phyloP scores from a whole-genome alignment of 2,329 filamentous ascomycete genomes.

The Fusarium miscanthi region DNA sequence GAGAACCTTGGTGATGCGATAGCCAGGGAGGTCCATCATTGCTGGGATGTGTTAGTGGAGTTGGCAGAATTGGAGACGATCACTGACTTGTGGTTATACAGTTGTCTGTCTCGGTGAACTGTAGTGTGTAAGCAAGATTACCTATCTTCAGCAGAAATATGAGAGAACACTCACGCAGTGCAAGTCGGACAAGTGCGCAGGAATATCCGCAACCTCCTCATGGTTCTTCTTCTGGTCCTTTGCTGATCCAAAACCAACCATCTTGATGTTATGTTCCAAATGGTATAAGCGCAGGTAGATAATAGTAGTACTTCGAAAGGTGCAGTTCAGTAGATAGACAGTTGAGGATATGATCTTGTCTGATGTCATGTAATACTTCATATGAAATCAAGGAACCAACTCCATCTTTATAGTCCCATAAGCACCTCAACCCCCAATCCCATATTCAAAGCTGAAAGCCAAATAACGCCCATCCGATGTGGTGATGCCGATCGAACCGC shows the following conservation, averaged over 20 bases:
- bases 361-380: neutral
- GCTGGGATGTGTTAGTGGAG: conserved; percentile 46
- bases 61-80: no score
- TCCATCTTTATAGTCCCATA: conserved; percentile 23
- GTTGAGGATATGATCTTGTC: neutral
- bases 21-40: conserved; percentile 72
- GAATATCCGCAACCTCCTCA: conserved; percentile 51
- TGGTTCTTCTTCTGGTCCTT: conserved; percentile 41
- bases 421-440: neutral
- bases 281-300: neutral
- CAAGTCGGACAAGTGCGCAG: conserved; percentile 58
- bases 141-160: no score
- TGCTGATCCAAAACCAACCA: conserved; percentile 41
- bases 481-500: conserved; percentile 5
- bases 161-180: conserved; percentile 54
- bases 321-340: neutral
- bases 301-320: neutral
- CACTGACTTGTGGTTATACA: conserved; percentile 65
- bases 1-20: conserved; percentile 66
- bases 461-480: neutral
- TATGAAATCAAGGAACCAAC: neutral
- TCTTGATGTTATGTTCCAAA: conserved; percentile 18
- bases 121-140: neutral
- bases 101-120: conserved; percentile 68
- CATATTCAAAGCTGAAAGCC: neutral